Evolutionary conservation across 2,329 filamentous ascomycete genomes (phyloP).

Genomic region (Tolypocladium pustulatum): DNA sequence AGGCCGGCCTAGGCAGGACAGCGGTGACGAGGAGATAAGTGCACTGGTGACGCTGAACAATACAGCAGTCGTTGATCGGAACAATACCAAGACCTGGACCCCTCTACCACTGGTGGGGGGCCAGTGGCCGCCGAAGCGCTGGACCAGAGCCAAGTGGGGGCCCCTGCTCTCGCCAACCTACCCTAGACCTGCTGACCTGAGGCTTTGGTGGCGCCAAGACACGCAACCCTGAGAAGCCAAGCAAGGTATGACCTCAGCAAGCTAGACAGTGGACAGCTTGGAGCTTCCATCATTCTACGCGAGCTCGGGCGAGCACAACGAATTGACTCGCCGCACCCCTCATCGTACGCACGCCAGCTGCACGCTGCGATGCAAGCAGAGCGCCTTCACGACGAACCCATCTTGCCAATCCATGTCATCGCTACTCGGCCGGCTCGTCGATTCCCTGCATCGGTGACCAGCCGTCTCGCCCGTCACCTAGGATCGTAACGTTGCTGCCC

Average conservation of each 20-base stretch:
- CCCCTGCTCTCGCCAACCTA: neutral
- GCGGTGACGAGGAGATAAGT: neutral
- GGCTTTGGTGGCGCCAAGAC: neutral
- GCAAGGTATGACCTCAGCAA: neutral
- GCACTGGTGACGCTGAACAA: neutral
- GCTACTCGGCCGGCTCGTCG: neutral
- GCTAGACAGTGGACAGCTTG: slow-evolving; percentile 1
- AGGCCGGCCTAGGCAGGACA: neutral
- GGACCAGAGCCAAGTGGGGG: too few relatives aligned
- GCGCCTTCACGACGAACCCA: neutral
- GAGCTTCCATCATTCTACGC: neutral
- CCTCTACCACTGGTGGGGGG: neutral
- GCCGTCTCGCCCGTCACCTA: too few relatives aligned
- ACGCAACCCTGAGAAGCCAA: neutral
- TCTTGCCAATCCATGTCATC: neutral
- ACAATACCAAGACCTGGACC: neutral
- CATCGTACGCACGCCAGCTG: neutral
- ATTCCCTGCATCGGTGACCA: neutral
- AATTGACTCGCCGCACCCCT: neutral
- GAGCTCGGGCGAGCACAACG: neutral
- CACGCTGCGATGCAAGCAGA: neutral
- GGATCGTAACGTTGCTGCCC: neutral
- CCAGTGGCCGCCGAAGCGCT: neutral
- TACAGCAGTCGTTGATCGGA: neutral
- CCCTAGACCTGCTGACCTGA: neutral